Conservation (phyloP, 75 land plant genomes). For the Pinus taeda region DNA sequence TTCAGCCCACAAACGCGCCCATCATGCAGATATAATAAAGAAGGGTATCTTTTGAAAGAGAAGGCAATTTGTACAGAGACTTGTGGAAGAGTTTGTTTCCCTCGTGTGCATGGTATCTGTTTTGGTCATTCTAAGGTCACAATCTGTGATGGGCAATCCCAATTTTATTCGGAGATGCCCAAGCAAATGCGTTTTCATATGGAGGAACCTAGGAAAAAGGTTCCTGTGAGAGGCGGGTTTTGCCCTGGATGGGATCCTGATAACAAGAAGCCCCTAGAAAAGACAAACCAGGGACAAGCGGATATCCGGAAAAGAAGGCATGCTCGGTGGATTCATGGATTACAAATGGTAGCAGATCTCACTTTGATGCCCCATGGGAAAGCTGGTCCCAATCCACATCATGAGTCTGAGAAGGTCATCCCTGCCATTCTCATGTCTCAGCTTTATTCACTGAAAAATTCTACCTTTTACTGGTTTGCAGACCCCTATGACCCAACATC, state of each 20-base stretch:
- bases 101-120: constrained; percentile 36
- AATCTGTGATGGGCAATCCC: constrained; percentile 23
- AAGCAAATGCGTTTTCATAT: constrained; percentile 20
- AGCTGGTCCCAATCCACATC: no score
- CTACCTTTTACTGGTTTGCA: no score
- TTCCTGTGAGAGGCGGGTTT: constrained; percentile 19
- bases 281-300: not conserved
- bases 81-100: constrained; percentile 35
- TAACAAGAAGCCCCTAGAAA: not conserved
- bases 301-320: not conserved
- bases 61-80: constrained; percentile 25
- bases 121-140: constrained; percentile 21
- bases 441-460: no score
- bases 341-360: constrained; percentile 41
- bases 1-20: not conserved
- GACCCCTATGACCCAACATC: no score
- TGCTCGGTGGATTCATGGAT: constrained; percentile 30
- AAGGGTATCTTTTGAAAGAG: constrained; percentile 15
- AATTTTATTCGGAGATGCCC: constrained; percentile 15
- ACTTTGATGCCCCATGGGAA: constrained; percentile 40
- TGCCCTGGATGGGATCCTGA: constrained; percentile 32
- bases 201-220: constrained; percentile 23
- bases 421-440: no score
- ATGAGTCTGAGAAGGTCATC: no score
- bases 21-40: constrained; percentile 16